phyloP scores from a whole-genome alignment of 139 green algal genomes.

The Zygnema circumcarinatum region DNA sequence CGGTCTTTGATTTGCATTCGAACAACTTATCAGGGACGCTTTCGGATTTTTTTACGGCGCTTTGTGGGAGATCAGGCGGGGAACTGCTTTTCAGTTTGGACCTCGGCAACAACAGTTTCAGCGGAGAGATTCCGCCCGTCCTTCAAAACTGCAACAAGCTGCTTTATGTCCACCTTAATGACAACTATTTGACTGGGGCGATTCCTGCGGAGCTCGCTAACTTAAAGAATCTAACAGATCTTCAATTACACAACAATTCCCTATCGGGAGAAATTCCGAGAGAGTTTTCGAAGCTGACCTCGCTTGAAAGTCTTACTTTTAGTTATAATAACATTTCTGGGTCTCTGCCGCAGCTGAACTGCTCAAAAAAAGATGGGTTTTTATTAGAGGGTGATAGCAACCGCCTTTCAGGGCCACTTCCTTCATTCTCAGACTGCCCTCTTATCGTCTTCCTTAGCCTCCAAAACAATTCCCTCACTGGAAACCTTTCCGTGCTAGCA shows the following conservation, averaged over 20 bases:
- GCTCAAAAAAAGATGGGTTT: not conserved
- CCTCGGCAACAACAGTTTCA: conserved; percentile 19
- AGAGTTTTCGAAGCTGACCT: not conserved
- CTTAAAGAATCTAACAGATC: not conserved
- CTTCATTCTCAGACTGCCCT: not conserved
- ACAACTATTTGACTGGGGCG: not conserved
- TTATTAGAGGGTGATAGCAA: not conserved
- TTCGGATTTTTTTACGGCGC: not conserved
- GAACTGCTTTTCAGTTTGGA: not conserved
- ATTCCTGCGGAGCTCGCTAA: conserved; percentile 24
- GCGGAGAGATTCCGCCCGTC: not conserved
- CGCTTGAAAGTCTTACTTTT: not conserved
- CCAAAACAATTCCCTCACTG: not conserved
- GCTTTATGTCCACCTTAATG: not conserved
- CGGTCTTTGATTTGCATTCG: not conserved
- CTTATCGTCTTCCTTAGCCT: not conserved
- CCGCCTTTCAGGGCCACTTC: not conserved
- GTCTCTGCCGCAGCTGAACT: not conserved
- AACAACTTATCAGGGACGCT: not conserved
- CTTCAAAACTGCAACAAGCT: not conserved
- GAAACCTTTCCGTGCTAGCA: not conserved
- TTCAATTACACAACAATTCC: conserved; percentile 7
- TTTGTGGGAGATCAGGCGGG: not conserved
- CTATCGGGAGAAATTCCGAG: conserved; percentile 29
- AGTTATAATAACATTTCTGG: not conserved